Percentiles rank a stretch among this genome's conserved stretches.
These are phyloP conservation scores for Phytophthora parvispora DNA, from an alignment of 352 stramenopile genomes.

Conservation along the genomic window DNA sequence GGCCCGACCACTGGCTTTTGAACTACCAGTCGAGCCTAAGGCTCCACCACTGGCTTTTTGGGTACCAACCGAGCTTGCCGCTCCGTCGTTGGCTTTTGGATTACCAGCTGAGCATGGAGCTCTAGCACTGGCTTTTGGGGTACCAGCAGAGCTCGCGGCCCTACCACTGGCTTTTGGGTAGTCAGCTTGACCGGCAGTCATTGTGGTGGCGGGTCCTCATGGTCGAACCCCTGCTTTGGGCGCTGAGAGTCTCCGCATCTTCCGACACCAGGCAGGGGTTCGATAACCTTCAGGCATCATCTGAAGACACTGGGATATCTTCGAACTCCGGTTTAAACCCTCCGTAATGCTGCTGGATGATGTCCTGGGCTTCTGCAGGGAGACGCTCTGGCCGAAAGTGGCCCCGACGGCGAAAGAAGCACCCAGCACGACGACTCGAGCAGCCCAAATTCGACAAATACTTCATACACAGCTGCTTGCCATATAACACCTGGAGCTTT, in stretches of 20 bases:
- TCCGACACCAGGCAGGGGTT: no score
- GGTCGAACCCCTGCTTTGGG: not conserved
- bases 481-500: not conserved
- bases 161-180: not conserved
- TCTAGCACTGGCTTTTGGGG: not conserved
- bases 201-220: not conserved
- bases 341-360: constrained; percentile 9
- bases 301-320: not conserved
- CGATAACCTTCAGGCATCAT: not conserved
- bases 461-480: constrained; percentile 11
- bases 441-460: constrained; percentile 6
- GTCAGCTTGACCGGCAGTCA: no score
- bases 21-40: not conserved
- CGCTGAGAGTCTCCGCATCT: no score
- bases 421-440: not conserved
- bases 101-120: not conserved
- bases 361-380: not conserved
- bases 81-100: no score
- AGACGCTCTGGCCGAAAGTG: not conserved
- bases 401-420: not conserved
- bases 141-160: constrained; percentile 5
- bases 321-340: constrained; percentile 8
- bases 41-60: no score
- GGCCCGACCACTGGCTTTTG: not conserved
- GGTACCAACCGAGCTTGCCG: not conserved